These are phyloP conservation scores for Tricharina praecox DNA, from an alignment of 495 filamentous ascomycete genomes.

Conservation along the genomic window DNA sequence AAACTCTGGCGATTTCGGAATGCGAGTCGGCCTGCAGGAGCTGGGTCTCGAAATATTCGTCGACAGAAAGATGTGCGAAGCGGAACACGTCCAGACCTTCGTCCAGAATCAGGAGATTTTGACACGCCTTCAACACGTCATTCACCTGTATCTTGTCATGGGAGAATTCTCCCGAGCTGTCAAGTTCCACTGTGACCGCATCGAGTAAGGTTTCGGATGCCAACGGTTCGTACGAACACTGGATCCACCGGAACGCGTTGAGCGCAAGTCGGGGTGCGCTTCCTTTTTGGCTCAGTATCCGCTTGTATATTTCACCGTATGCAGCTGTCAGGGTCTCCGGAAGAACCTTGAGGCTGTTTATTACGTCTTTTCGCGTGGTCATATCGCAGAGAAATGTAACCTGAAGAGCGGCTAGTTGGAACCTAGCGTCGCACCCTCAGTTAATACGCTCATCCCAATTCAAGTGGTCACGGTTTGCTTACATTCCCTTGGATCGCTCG, in stretches of 20 bases:
- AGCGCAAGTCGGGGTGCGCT: constrained; percentile 1
- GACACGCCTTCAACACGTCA: not conserved
- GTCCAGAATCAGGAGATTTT: constrained; percentile 1
- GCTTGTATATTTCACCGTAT: constrained; percentile 2
- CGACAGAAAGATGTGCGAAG: constrained; percentile 1
- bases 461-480: not conserved
- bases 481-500: not conserved
- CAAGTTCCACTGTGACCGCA: constrained; percentile 1
- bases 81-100: not conserved
- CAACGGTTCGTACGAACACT: constrained; percentile 6
- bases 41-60: not conserved
- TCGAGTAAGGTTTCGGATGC: not conserved
- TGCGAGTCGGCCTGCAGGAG: not conserved
- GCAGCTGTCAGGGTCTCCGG: constrained; percentile 2
- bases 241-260: constrained; percentile 6
- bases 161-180: not conserved
- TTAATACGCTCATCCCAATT: not conserved
- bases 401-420: constrained; percentile 5
- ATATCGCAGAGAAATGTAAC: constrained; percentile 4
- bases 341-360: not conserved
- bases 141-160: not conserved
- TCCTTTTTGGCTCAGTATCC: not conserved
- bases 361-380: not conserved
- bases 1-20: too few species aligned
- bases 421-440: not conserved